Base-by-base conservation (phyloP, 2,329 filamentous ascomycete genomes). In the Aspergillus texensis region DNA sequence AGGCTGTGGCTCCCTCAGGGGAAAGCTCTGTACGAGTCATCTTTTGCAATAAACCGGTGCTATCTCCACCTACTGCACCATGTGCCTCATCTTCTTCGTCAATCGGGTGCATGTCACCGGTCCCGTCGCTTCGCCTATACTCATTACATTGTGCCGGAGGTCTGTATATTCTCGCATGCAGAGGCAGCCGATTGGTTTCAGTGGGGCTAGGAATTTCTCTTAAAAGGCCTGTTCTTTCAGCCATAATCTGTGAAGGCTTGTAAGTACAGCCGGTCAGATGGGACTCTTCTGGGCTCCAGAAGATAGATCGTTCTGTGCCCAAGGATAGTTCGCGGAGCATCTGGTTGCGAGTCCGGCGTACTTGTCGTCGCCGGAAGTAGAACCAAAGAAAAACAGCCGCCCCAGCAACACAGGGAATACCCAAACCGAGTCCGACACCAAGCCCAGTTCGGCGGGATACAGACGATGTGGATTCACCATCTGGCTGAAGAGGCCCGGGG, bases 351-450 rank as follows among this genome's bases (percentile, higher is more conserved):
- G 74, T 64, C 59, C 74, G 76, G 57, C 78, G 76, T 26, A 72
- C 72, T 16, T 74, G 77, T 16, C 82, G 81, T 65, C 83, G 82
- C n/a, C 81, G 80, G 36, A 79, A 81, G 61, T 84, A 86, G 63
- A 83, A 82, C 60, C 85, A 79, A 61, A 78, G 83, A 24, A 85
- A 68, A 1, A 86, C 28, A 2, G 84, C 67, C 0, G 83, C 77
- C 0, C 81, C 75, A 10, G 87, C 65, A 2, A 87, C 70, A 1
- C 85, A 79, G 0, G 85, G 78, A 1, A 90, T 72, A 1, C 89
- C 90, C 1, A 93, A 76, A 1, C 90, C 89, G 1, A 92, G 73
- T 0, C 89, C 90, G 2, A 89, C 77, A 0, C 89, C 89, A 0
- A 92, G 78, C 0, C 88, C 88, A 5, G 89, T 77, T 55, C 83